Evolutionary conservation across 2,329 filamentous ascomycete genomes (phyloP).

Genomic region (Fusarium miscanthi): DNA sequence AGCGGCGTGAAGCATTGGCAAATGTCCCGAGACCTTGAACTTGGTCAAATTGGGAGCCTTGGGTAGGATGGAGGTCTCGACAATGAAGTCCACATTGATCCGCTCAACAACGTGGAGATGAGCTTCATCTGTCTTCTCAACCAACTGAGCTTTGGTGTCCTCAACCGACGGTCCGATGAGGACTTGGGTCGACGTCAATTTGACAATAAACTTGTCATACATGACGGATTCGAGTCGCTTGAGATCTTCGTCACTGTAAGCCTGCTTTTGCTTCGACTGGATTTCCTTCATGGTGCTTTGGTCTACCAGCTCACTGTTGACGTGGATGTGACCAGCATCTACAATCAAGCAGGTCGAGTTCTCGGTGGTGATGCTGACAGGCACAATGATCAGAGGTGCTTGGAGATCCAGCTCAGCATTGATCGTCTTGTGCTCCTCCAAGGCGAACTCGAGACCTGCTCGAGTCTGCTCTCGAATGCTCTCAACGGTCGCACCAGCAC

Average conservation of each 20-base stretch:
- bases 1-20: conserved; percentile 91
- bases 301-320: conserved; percentile 93
- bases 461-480: conserved; percentile 94
- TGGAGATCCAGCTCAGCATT: conserved; percentile 96
- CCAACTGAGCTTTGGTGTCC: conserved; percentile 85
- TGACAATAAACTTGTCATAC: conserved; percentile 97
- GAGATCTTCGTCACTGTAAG: conserved; percentile 90
- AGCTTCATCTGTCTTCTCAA: conserved; percentile 72
- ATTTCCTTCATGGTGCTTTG: conserved; percentile 90
- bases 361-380: conserved; percentile 86
- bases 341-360: conserved; percentile 90
- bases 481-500: conserved; percentile 93
- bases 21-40: conserved; percentile 87
- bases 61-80: conserved; percentile 97
- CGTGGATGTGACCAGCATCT: conserved; percentile 94
- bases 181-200: conserved; percentile 93
- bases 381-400: conserved; percentile 94
- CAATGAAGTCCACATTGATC: conserved; percentile 96
- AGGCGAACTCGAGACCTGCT: conserved; percentile 92
- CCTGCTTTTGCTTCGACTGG: conserved; percentile 87
- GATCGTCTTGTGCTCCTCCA: conserved; percentile 98
- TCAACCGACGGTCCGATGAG: conserved; percentile 94
- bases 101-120: conserved; percentile 92
- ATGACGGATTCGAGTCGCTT: conserved; percentile 89
- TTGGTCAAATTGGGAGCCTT: conserved; percentile 94